These are phyloP conservation scores for Picea abies DNA, from an alignment of 83 land plant species.

Conservation along the genomic window DNA sequence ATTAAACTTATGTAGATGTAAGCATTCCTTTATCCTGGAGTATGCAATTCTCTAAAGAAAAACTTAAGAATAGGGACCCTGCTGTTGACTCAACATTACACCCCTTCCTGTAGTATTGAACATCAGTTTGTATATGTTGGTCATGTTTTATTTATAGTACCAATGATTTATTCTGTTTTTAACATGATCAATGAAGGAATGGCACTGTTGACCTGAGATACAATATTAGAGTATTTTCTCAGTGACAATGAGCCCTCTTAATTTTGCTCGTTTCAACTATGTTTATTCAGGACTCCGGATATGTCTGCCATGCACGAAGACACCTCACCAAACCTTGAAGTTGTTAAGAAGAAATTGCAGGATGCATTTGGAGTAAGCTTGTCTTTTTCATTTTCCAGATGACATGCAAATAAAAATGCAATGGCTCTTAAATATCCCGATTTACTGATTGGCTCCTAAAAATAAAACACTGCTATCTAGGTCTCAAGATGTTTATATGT, in stretches of 20 bases:
- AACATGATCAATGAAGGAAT: background rate
- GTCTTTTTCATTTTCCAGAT: constrained; percentile 7
- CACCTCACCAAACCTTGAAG: constrained; percentile 49
- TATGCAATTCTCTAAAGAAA: background rate
- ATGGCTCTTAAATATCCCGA: background rate
- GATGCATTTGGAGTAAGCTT: constrained; percentile 43
- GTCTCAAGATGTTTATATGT: background rate
- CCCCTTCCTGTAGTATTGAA: background rate
- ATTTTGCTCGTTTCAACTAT: background rate
- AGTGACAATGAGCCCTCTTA: background rate
- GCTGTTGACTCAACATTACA: background rate
- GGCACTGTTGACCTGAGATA: background rate
- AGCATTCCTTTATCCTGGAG: background rate
- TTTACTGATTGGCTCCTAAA: background rate
- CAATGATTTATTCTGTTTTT: background rate
- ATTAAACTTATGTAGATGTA: background rate
- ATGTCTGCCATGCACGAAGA: constrained; percentile 71
- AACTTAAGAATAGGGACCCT: background rate
- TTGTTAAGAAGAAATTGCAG: constrained; percentile 46
- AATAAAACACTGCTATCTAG: background rate
- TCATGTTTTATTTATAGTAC: background rate
- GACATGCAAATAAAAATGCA: background rate
- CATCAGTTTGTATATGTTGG: background rate
- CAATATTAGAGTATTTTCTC: background rate
- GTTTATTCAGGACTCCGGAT: constrained; percentile 45